Base-by-base conservation (phyloP, 2,329 filamentous ascomycete genomes). In the Dactylellina sp. region DNA sequence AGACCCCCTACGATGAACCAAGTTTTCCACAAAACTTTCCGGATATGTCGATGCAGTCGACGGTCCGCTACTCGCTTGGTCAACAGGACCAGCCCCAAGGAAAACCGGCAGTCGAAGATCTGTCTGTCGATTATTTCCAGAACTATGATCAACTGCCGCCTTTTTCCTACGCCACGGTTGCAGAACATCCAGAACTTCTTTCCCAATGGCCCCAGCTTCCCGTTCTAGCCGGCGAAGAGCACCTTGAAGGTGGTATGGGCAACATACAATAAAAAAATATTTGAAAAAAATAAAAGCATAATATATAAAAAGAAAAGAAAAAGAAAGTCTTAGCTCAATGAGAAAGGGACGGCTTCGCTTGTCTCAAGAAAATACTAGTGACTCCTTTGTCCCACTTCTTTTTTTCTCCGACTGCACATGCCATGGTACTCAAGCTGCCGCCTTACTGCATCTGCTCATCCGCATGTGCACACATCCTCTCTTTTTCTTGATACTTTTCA, bases 141-240 rank as follows among this genome's bases (percentile, higher is more conserved):
- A 74, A 74, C 35, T 74, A 74, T 24, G 70, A 74, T 20, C 70
- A 74, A 52, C 52, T 74, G n/a, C 70, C 70, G 37, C 70, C 70
- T 52, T 74, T 74, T 49, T 74, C 70, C 11, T 66, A 74, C 49
- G 47, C 70, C 39, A 66, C 70, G 61, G 70, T 74, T 74, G 70
- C 70, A 62, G 70, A 74, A 55, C 70, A 74, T 61, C 70, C 70
- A 50, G 70, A 74, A 66, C 61, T 74, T 24, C 70, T 74, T 65
- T 74, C 70, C 9, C 70, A 65, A 55, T 74, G 70, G 70, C 70
- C 70, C 14, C 70, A 74, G 52, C 59, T 74, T 49, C 70, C 70
- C 24, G 70, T 74, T 42, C 61, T 74, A 56, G 70, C 70, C 57
- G 70, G 56, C 32, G 61, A 74, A 40, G 70, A 74, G 40, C 61